These are phyloP conservation scores for Gelatoporia subvermispora DNA, from an alignment of 768 basidiomycete genomes.

Conservation along the genomic window DNA sequence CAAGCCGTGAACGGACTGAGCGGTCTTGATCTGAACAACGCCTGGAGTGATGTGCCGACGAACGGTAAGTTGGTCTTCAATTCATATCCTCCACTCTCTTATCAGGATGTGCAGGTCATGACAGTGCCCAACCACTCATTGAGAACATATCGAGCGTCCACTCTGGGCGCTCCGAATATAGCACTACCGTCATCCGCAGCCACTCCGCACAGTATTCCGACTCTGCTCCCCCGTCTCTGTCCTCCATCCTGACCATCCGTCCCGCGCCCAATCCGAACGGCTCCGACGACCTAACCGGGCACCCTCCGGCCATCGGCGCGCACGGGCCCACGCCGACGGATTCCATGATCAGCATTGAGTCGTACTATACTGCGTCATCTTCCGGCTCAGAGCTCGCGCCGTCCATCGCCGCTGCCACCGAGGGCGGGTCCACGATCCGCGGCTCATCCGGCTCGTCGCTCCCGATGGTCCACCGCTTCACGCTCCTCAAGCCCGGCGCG, in stretches of 20 bases:
- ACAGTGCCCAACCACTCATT: conserved; percentile 54
- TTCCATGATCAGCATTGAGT: conserved; percentile 54
- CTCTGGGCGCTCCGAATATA: conserved; percentile 62
- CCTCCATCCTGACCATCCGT: conserved; percentile 70
- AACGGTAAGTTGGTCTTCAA: conserved; percentile 27
- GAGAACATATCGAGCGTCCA: conserved; percentile 37
- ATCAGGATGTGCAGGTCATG: conserved; percentile 25
- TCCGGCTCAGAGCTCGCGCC: conserved; percentile 31
- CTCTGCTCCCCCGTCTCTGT: conserved; percentile 48
- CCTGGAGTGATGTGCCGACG: conserved; percentile 38
- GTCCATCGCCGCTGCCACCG: conserved; percentile 64
- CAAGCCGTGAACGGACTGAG: conserved; percentile 54
- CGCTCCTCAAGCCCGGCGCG: conserved; percentile 74
- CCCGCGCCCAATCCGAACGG: conserved; percentile 48
- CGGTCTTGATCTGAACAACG: conserved; percentile 44
- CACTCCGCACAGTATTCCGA: conserved; percentile 29
- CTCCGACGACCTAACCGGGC: conserved; percentile 31
- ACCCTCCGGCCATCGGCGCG: conserved; percentile 33
- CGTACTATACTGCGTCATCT: conserved; percentile 60
- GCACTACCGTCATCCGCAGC: conserved; percentile 60
- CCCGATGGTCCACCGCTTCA: conserved; percentile 77
- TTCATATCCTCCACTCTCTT: conserved; percentile 7
- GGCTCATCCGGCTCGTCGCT: conserved; percentile 40
- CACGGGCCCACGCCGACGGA: conserved; percentile 20
- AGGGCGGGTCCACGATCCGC: conserved; percentile 68